Evolutionary conservation across 179 eudicot species (phyloP), one percentile per base, ranked within the genome.

Genomic region (Spergularia azorica): DNA sequence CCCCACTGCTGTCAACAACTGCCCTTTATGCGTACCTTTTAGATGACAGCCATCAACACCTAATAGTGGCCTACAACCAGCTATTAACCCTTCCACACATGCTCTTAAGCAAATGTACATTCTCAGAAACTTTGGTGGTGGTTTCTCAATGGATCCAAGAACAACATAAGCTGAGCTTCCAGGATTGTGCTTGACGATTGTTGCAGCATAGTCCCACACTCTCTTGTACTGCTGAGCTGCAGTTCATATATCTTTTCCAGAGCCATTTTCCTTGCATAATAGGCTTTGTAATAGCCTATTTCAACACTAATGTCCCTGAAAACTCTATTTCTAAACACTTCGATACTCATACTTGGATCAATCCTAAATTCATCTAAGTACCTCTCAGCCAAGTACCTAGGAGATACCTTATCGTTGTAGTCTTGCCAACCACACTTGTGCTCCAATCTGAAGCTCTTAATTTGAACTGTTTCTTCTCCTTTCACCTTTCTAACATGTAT

Each of bases 41-140:
- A 74, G 9, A 21, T 74, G 70, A 9, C 63, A 74, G 0, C 77
- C 77, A 74, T 74, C 77, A 8, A 74, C 48, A 10, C 77, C 71
- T 0, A 74, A 2, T 5, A 63, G 48, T 14, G 68, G 77, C 50
- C 77, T 74, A 51, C 70, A 63, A 7, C 77, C 62, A 14, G n/a
- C 14, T 0, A 74, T 48, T 14, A 74, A 64, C 0, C 63, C 77
- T 13, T 39, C 16, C 32, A 63, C 63, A 4, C 62, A 74, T 21
- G 77, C 70, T 10, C n/a, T 64, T 5, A 63, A 15, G n/a, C 58
- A 48, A 0, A 74, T 15, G 13, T 74, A 64, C 26, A 74, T 46
- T 6, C 70, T 63, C 5, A 63, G 21, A 36, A 74, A 74, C 9
- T 63, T 0, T 1, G 77, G 70, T 3, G 32, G 11, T 14, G 72